Evolutionary conservation across 805 yeast species (phyloP).

Genomic region (Kuraishia hungarica): DNA sequence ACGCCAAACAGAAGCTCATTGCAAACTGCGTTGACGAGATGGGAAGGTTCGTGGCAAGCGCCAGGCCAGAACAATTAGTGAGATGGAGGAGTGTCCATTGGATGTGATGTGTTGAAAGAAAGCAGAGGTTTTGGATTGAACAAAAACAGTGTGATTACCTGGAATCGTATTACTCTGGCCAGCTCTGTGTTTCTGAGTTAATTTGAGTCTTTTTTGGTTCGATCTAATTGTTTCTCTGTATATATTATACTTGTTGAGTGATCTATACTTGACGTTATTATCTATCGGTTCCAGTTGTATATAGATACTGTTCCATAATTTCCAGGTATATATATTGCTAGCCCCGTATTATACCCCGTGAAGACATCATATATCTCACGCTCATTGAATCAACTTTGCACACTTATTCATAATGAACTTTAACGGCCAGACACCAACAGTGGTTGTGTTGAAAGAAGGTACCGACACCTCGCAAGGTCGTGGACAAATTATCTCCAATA

Average conservation of each 20-base stretch:
- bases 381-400: not conserved
- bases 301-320: too few relatives aligned
- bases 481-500: constrained; percentile 91
- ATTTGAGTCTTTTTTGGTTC: not conserved
- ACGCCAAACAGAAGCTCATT: not conserved
- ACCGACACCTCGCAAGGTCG: constrained; percentile 95
- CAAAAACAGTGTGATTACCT: too few relatives aligned
- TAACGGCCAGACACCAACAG: constrained; percentile 94
- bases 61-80: not conserved
- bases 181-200: too few relatives aligned
- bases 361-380: too few relatives aligned
- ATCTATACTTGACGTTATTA: not conserved
- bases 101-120: too few relatives aligned
- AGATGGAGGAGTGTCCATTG: too few relatives aligned
- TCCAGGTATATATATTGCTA: too few relatives aligned
- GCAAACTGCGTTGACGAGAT: not conserved
- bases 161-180: too few relatives aligned
- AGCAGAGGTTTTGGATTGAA: too few relatives aligned
- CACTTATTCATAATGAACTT: constrained; percentile 53
- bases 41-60: not conserved
- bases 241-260: not conserved
- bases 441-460: constrained; percentile 95
- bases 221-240: not conserved
- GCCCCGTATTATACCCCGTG: too few relatives aligned
- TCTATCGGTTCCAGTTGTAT: not conserved